Conservation (phyloP, 2,329 filamentous ascomycete genomes). For the Colletotrichum sp. region DNA sequence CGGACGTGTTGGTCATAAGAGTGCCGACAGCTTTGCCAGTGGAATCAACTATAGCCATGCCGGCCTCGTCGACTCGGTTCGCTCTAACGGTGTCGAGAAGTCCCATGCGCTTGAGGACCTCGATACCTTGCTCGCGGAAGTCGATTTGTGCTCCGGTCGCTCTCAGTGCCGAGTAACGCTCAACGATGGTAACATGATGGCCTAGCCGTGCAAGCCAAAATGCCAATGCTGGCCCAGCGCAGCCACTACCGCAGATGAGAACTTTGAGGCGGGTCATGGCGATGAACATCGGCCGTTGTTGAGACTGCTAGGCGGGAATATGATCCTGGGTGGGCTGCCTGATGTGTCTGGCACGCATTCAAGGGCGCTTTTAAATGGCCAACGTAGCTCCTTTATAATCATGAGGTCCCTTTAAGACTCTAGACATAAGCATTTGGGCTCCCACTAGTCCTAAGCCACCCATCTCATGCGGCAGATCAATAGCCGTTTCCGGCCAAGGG, state of each 20-base stretch:
- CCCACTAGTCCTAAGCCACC: not conserved
- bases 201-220: slow-evolving; percentile 49
- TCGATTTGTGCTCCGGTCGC: slow-evolving; percentile 58
- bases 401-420: not conserved
- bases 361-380: not conserved
- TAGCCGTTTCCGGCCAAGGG: not conserved
- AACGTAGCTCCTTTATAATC: not conserved
- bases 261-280: slow-evolving; percentile 24
- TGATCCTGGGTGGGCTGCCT: not conserved
- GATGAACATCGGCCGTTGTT: not conserved
- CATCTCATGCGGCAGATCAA: not conserved
- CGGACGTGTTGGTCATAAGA: not conserved
- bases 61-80: slow-evolving; percentile 50
- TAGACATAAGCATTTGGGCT: not conserved
- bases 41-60: slow-evolving; percentile 47
- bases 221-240: slow-evolving; percentile 48
- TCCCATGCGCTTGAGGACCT: slow-evolving; percentile 57
- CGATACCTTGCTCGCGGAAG: slow-evolving; percentile 54
- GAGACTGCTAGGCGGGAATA: not conserved
- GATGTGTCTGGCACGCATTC: not conserved
- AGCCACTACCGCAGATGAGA: slow-evolving; percentile 39
- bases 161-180: slow-evolving; percentile 45
- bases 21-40: slow-evolving; percentile 28
- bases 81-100: slow-evolving; percentile 47
- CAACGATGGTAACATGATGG: slow-evolving; percentile 46